Conservation (phyloP, 371 early-diverging fungal genomes). For the Amoeboaphelidium occidentale region DNA sequence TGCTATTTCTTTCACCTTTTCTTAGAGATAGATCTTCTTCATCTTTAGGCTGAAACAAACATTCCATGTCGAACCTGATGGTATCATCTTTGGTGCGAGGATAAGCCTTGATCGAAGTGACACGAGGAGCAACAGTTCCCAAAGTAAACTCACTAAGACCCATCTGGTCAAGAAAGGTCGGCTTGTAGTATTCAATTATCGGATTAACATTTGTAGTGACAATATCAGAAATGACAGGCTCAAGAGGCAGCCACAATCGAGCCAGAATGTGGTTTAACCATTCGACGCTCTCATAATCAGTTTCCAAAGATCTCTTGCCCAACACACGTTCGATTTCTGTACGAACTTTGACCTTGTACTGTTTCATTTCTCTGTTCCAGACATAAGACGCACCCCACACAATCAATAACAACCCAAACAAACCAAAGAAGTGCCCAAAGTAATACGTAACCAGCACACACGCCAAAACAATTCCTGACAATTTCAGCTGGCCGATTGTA, state of each 20-base stretch:
- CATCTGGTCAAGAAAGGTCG: conserved; percentile 66
- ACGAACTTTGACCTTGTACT: background rate
- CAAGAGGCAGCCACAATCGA: conserved; percentile 82
- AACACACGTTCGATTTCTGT: background rate
- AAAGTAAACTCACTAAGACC: conserved; percentile 78
- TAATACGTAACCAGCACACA: too few relatives aligned
- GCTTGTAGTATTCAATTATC: conserved; percentile 16
- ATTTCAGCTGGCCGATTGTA: too few relatives aligned
- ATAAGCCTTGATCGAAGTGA: conserved; percentile 58
- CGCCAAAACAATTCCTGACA: too few relatives aligned
- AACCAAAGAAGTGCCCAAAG: too few relatives aligned
- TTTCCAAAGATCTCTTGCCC: conserved; percentile 11
- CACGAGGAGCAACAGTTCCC: conserved; percentile 77
- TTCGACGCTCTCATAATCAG: conserved; percentile 54
- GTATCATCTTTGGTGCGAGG: conserved; percentile 47
- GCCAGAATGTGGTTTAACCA: conserved; percentile 87
- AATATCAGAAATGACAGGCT: conserved; percentile 59
- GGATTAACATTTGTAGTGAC: conserved; percentile 26
- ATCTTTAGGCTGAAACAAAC: conserved; percentile 69
- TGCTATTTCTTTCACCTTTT: conserved; percentile 33
- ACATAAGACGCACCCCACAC: too few relatives aligned
- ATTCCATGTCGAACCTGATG: conserved; percentile 69
- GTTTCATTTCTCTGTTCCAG: background rate
- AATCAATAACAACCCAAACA: too few relatives aligned
- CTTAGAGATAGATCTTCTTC: conserved; percentile 3